Base-by-base conservation (phyloP, 2,329 filamentous ascomycete species). In the Chaetomiaceae sp. region DNA sequence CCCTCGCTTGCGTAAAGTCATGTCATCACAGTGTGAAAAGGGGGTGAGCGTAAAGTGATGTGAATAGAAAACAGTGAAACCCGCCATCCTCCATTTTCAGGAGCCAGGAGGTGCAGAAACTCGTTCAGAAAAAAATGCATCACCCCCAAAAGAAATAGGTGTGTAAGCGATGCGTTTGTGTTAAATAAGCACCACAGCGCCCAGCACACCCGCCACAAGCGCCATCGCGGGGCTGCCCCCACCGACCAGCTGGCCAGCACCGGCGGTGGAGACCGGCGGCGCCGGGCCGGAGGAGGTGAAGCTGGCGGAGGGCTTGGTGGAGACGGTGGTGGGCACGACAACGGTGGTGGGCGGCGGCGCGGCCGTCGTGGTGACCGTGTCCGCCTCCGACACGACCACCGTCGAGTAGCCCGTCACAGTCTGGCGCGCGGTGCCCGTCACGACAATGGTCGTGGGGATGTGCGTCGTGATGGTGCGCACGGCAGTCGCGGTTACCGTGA, bases 381-480 rank as follows among this genome's bases (percentile, higher is more conserved):
- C 55, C 45, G 52, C 55, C 14, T 52, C 50, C 35, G 62, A 64
- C 19, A 68, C 57, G 36, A 65, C 51, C 42, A 64, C 63, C 27
- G 65, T 64, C 30, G 62, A 63, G 51, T 63, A 59, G 24, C 59
- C 45, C 9, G 66, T 69, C 20, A 67, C 58, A 11, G 65, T 68
- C 36, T 61, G 48, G 40, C 56, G 60, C 5, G 36, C 54, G 8
- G 55, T 60, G 4, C 60, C 60, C 22, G 67, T 62, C n/a, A 68
- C 62, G n/a, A 64, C 64, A 35, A 70, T 52, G 11, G 71, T 74
- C 6, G 65, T 63, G 10, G 66, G 64, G 27, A 69, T 57, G 43
- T 68, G 56, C 44, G 58, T 58, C 19, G 67, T 70, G 47, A 60
- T 43, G 15, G 64, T 60, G 58, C 61, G 47, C 49, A 68, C 56